A percentile compares a stretch with the other conserved stretches of the same genome.
Conservation (phyloP, 2,329 filamentous ascomycete species). For the Pseudohalonectria lignicola region DNA sequence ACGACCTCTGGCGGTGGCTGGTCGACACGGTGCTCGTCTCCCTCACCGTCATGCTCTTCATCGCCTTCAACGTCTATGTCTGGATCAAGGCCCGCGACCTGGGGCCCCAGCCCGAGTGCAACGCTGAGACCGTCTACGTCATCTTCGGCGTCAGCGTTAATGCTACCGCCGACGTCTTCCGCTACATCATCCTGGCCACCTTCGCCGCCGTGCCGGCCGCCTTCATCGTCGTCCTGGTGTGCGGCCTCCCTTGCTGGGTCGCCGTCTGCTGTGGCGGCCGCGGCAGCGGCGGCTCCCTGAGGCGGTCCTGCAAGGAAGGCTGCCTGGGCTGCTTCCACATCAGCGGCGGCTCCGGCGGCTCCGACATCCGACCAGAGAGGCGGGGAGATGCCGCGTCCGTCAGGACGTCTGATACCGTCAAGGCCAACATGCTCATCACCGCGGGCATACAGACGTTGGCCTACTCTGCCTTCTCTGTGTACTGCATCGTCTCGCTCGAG, state of each 20-base stretch:
- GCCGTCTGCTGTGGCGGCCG: neutral
- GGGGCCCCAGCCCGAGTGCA: conserved; percentile 8
- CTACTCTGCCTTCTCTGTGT: neutral
- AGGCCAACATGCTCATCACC: neutral
- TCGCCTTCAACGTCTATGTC: conserved; percentile 8
- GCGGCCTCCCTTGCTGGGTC: neutral
- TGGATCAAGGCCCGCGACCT: conserved; percentile 8
- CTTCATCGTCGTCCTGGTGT: neutral
- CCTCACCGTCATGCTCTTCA: conserved; percentile 5
- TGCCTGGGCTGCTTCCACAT: neutral
- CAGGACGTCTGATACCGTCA: neutral
- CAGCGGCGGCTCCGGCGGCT: neutral
- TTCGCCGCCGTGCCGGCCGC: neutral
- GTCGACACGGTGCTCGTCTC: conserved; percentile 1
- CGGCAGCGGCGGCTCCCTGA: neutral
- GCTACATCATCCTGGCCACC: conserved; percentile 1
- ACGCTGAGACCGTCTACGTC: conserved; percentile 9
- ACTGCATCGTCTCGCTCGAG: conserved; percentile 1
- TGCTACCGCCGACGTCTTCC: neutral
- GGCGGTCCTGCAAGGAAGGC: too few relatives aligned
- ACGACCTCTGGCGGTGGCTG: neutral
- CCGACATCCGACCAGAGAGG: neutral
- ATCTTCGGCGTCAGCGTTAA: conserved; percentile 8
- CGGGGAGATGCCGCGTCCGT: neutral
- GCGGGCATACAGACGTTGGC: neutral